phyloP scores from a whole-genome alignment of 2,329 filamentous ascomycete species.

The Fusarium sterilihyphosum region DNA sequence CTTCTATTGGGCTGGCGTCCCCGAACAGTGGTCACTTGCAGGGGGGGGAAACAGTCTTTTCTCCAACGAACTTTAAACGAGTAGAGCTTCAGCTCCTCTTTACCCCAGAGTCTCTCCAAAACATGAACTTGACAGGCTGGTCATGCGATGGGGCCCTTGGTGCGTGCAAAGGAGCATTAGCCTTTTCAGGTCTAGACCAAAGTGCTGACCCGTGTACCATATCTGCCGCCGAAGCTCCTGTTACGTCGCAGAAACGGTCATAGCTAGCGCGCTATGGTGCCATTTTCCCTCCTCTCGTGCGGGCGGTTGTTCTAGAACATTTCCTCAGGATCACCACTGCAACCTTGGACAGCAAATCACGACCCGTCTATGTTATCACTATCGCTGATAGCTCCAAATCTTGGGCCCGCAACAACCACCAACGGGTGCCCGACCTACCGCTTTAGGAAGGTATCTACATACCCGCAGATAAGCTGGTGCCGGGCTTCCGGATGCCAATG shows the following conservation, averaged over 20 bases:
- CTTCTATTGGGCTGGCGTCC: not conserved
- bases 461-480: conserved; percentile 23
- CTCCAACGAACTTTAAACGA: not conserved
- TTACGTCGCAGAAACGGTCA: not conserved
- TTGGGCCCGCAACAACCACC: not conserved
- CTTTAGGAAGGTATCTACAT: conserved; percentile 7
- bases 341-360: not conserved
- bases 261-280: not conserved
- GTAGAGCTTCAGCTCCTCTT: not conserved
- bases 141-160: not conserved
- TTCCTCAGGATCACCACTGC: not conserved
- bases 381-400: not conserved
- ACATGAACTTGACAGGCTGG: not conserved
- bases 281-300: not conserved
- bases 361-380: not conserved
- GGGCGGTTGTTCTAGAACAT: conserved; percentile 18
- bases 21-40: not conserved
- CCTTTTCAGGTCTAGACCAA: not conserved
- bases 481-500: conserved; percentile 12
- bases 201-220: not conserved
- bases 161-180: not conserved
- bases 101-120: conserved; percentile 19
- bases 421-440: not conserved
- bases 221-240: not conserved
- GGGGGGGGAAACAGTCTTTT: not conserved